A percentile compares a stretch with the other conserved stretches of the same genome.
Conservation (phyloP, 345 rosid species). For the Brassica incana region DNA sequence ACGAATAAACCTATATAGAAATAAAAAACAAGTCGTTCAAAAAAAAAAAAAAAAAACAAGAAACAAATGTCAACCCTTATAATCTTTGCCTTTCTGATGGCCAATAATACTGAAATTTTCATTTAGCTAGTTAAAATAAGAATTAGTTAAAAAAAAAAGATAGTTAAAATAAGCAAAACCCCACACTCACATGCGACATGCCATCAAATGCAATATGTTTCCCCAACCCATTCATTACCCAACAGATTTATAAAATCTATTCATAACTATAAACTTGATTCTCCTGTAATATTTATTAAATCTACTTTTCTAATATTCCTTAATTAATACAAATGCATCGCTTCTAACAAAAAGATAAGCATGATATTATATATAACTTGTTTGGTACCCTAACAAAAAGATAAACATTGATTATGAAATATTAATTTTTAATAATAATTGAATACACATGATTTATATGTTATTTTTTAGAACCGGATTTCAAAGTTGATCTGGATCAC, state of each 20-base stretch:
- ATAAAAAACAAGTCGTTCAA: neutral
- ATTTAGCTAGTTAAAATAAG: neutral
- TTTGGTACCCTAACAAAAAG: too few relatives aligned
- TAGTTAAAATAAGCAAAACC: slow-evolving; percentile 16
- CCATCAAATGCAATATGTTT: slow-evolving; percentile 22
- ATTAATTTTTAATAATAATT: too few relatives aligned
- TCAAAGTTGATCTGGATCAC: too few relatives aligned
- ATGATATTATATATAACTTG: too few relatives aligned
- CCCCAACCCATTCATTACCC: slow-evolving; percentile 21
- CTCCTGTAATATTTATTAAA: neutral
- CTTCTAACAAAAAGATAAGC: neutral
- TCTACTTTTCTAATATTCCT: neutral
- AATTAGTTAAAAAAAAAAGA: too few relatives aligned
- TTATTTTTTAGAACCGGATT: too few relatives aligned
- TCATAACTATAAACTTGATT: slow-evolving; percentile 9
- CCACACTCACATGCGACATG: slow-evolving; percentile 36
- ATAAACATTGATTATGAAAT: too few relatives aligned
- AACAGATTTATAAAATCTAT: slow-evolving; percentile 3
- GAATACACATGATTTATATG: too few relatives aligned
- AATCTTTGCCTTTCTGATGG: slow-evolving; percentile 10
- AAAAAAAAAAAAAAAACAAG: neutral
- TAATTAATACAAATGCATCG: neutral
- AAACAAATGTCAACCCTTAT: slow-evolving; percentile 36
- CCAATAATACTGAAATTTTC: slow-evolving; percentile 16
- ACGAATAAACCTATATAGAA: neutral